Conservation (phyloP, 176 grass and related monocot genomes). For the Oryza glumipatula region DNA sequence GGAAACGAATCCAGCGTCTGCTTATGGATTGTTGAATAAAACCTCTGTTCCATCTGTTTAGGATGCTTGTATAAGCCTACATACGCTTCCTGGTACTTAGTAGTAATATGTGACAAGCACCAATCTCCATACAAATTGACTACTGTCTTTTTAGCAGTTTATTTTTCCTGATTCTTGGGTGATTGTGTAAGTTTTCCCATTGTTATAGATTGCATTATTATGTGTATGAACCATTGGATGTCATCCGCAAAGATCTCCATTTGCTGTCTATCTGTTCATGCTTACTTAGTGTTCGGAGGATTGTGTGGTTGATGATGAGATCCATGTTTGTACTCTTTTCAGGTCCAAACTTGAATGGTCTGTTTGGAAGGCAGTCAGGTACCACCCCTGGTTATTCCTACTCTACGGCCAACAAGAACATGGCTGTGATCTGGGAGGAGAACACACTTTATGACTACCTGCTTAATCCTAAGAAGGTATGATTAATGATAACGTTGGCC, state of each 20-base stretch:
- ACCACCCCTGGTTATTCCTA: constrained; percentile 82
- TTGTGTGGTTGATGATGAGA: background rate
- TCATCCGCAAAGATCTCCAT: background rate
- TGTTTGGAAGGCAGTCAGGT: constrained; percentile 93
- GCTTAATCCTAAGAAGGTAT: constrained; percentile 92
- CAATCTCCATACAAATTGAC: background rate
- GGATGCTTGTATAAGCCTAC: background rate
- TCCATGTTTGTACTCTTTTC: background rate
- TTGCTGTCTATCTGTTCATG: background rate
- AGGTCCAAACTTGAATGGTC: constrained; percentile 94
- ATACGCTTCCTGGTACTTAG: background rate
- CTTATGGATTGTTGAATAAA: no score
- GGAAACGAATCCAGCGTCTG: no score
- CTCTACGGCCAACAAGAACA: constrained; percentile 86
- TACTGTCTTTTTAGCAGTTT: background rate
- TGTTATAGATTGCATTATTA: background rate
- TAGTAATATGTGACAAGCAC: background rate
- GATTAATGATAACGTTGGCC: background rate
- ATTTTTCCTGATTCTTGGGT: background rate
- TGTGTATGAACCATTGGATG: background rate
- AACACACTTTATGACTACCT: constrained; percentile 80
- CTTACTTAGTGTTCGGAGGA: background rate
- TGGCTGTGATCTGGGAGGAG: constrained; percentile 88
- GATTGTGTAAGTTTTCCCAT: background rate
- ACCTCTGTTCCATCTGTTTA: background rate